Percentiles rank a stretch among this genome's conserved stretches.
These are phyloP conservation scores for Ilex aquifolium DNA, from an alignment of 257 asterid genomes.

Conservation along the genomic window DNA sequence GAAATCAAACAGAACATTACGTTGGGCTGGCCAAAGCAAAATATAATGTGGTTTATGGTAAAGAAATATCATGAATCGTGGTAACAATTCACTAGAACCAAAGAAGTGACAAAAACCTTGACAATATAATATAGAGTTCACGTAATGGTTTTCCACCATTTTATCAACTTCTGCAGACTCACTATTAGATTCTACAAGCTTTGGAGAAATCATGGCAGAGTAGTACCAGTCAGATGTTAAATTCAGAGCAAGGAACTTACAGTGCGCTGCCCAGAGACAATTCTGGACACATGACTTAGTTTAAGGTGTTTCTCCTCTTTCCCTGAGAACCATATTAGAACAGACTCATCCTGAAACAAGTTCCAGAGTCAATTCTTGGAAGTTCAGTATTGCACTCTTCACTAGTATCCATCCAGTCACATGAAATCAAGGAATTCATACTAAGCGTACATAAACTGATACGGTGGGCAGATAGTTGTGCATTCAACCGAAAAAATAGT, in stretches of 20 bases:
- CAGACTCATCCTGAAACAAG: slow-evolving; percentile 77
- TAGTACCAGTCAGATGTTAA: not conserved
- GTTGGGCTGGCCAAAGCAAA: too few species aligned
- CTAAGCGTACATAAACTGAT: not conserved
- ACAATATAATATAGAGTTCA: not conserved
- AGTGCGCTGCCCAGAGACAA: slow-evolving; percentile 95
- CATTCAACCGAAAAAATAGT: not conserved
- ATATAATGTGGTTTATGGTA: too few species aligned
- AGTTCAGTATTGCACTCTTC: not conserved
- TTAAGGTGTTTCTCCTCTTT: slow-evolving; percentile 93
- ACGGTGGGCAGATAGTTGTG: too few species aligned
- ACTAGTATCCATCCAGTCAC: too few species aligned
- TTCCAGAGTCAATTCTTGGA: slow-evolving; percentile 15
- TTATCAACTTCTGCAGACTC: not conserved
- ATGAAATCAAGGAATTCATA: not conserved
- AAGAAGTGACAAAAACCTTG: too few species aligned
- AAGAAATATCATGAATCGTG: too few species aligned
- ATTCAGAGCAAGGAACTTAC: slow-evolving; percentile 42
- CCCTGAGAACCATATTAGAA: slow-evolving; percentile 91
- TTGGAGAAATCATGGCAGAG: not conserved
- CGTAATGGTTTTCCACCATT: not conserved
- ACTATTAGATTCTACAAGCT: too few species aligned
- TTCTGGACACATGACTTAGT: slow-evolving; percentile 84
- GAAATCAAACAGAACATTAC: too few species aligned
- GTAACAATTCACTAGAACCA: too few species aligned